Percentiles rank a stretch among this genome's conserved stretches.
Evolutionary conservation across 2,329 filamentous ascomycete genomes (phyloP).

Genomic region (Arachnomyces sp.): DNA sequence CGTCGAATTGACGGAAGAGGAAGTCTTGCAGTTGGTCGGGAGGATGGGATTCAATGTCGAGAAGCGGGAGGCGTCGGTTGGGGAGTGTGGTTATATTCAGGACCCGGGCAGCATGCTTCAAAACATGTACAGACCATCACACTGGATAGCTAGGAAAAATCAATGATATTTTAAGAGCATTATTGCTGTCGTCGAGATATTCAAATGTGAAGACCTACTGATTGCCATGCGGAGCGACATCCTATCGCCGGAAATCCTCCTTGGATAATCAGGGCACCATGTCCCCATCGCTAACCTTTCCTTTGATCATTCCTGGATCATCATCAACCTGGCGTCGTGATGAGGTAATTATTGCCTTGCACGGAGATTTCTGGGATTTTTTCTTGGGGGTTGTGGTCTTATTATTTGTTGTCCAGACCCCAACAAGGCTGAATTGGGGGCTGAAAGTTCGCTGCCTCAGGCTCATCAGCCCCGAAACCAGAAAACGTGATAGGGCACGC

Average conservation of each 20-base stretch:
- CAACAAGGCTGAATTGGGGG: slow-evolving; percentile 7
- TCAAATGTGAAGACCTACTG: slow-evolving; percentile 2
- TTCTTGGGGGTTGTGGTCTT: too few relatives aligned
- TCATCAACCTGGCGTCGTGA: too few relatives aligned
- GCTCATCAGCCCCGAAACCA: neutral
- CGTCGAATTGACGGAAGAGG: slow-evolving; percentile 83
- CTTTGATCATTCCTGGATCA: too few relatives aligned
- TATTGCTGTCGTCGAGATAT: neutral
- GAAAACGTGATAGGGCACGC: neutral
- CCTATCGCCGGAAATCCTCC: neutral
- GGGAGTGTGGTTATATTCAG: slow-evolving; percentile 67
- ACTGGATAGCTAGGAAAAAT: slow-evolving; percentile 77
- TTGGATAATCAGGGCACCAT: too few relatives aligned
- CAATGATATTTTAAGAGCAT: neutral
- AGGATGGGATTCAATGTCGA: slow-evolving; percentile 71
- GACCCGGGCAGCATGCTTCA: slow-evolving; percentile 79
- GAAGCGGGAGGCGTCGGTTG: slow-evolving; percentile 49
- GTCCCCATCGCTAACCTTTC: too few relatives aligned
- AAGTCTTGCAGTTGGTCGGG: slow-evolving; percentile 69
- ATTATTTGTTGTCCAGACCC: slow-evolving; percentile 1
- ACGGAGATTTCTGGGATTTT: too few relatives aligned
- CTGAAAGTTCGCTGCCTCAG: neutral
- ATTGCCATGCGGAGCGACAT: neutral
- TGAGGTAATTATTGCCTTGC: too few relatives aligned
- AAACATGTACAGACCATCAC: slow-evolving; percentile 69